These are phyloP conservation scores for Coffea canephora DNA, from an alignment of 257 asterid genomes.

Conservation along the genomic window DNA sequence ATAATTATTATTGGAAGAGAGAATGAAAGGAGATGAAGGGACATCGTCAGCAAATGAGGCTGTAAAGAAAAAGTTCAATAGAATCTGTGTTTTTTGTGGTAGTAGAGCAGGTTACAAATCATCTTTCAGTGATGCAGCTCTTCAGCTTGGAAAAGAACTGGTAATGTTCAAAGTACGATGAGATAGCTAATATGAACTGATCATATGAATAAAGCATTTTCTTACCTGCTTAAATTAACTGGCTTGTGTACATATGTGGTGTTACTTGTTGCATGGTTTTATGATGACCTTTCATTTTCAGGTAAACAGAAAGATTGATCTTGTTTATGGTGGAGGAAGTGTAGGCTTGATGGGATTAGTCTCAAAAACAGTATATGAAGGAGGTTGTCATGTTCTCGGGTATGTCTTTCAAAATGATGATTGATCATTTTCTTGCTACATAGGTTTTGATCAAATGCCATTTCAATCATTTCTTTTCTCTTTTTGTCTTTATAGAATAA, in stretches of 20 bases:
- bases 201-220: background rate
- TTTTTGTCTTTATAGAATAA: conserved; percentile 34
- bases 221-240: background rate
- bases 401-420: conserved; percentile 7
- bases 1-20: background rate
- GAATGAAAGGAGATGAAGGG: conserved; percentile 29
- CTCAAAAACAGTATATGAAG: conserved; percentile 52
- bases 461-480: background rate
- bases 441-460: background rate
- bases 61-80: conserved; percentile 35
- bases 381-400: conserved; percentile 81
- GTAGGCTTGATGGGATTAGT: conserved; percentile 66
- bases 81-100: conserved; percentile 68
- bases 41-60: conserved; percentile 12
- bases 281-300: conserved; percentile 5
- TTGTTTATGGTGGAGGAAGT: conserved; percentile 72
- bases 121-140: conserved; percentile 60
- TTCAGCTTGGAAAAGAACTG: conserved; percentile 53
- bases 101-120: conserved; percentile 49
- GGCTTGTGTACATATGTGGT: background rate
- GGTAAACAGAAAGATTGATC: conserved; percentile 62
- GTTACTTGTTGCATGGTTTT: background rate
- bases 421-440: background rate
- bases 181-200: background rate
- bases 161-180: conserved; percentile 17